Conservation (phyloP, 2,329 filamentous ascomycete species). For the Verticillium dahliae region DNA sequence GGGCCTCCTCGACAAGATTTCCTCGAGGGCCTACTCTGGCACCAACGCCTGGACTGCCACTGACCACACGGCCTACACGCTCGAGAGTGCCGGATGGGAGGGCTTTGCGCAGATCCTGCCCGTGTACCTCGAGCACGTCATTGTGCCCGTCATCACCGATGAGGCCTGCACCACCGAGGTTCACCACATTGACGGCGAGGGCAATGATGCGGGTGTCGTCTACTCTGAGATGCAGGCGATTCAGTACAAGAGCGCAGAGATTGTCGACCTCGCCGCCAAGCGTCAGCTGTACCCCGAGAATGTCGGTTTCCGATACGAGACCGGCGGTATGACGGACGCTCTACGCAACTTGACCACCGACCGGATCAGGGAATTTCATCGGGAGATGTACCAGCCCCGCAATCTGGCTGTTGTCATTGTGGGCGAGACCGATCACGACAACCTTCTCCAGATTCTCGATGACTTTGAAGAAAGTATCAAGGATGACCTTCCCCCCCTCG, state of each 20-base stretch:
- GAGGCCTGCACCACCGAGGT: constrained; percentile 93
- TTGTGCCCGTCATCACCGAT: constrained; percentile 87
- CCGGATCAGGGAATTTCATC: constrained; percentile 89
- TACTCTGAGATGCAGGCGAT: constrained; percentile 99
- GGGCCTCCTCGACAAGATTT: constrained; percentile 88
- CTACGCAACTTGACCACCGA: constrained; percentile 80
- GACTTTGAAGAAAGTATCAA: constrained; percentile 83
- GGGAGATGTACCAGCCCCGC: constrained; percentile 95
- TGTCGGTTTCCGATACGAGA: constrained; percentile 92
- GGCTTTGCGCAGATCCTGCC: constrained; percentile 92
- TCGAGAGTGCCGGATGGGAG: constrained; percentile 94
- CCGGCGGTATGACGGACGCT: constrained; percentile 93
- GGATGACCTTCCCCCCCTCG: constrained; percentile 68
- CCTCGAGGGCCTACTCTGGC: constrained; percentile 83
- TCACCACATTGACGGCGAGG: constrained; percentile 87
- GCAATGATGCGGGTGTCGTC: constrained; percentile 92
- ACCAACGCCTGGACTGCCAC: constrained; percentile 98
- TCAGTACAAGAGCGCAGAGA: constrained; percentile 74
- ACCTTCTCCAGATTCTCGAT: constrained; percentile 76
- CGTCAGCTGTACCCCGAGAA: constrained; percentile 81
- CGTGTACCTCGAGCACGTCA: constrained; percentile 89
- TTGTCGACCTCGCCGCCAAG: constrained; percentile 80
- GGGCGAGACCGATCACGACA: constrained; percentile 80
- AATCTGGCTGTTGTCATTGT: constrained; percentile 88
- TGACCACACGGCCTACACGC: constrained; percentile 92